Evolutionary conservation across 2,329 filamentous ascomycete species (phyloP).

Genomic region (Sarocladium brachiariae): DNA sequence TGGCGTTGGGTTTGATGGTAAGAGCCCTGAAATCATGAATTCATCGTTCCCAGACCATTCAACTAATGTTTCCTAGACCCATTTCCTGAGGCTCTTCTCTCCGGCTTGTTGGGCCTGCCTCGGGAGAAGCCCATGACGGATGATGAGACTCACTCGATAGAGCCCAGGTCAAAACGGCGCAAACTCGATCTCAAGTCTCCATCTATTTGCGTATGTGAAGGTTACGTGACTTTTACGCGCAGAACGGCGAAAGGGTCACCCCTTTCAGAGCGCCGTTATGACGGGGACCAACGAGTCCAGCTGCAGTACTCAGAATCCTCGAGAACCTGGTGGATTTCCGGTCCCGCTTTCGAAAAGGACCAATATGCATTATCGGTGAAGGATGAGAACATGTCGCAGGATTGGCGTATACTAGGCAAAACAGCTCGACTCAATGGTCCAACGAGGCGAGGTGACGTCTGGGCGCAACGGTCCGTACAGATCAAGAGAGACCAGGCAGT

Average conservation of each 20-base stretch:
- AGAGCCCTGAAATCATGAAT: too few relatives aligned
- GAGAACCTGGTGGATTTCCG: background rate
- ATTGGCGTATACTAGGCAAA: slow-evolving; percentile 16
- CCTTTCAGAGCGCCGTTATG: background rate
- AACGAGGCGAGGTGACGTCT: slow-evolving; percentile 25
- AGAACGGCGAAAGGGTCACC: background rate
- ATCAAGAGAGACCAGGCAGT: slow-evolving; percentile 21
- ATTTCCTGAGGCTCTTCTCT: background rate
- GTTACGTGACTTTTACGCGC: background rate
- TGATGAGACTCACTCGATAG: background rate
- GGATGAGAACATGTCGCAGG: slow-evolving; percentile 16
- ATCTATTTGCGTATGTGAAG: background rate
- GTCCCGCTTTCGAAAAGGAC: background rate
- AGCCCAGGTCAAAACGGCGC: background rate
- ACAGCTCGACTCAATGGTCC: background rate
- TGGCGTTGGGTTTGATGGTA: slow-evolving; percentile 1
- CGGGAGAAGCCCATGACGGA: background rate
- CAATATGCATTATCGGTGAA: slow-evolving; percentile 15
- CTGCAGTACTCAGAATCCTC: background rate
- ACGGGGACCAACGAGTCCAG: background rate
- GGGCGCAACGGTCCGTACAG: slow-evolving; percentile 24
- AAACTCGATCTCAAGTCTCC: background rate
- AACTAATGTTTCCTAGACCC: background rate
- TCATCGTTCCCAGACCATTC: background rate
- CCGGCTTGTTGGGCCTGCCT: background rate